Evolutionary conservation across 345 rosid species (phyloP).

Genomic region (Pistacia vera): DNA sequence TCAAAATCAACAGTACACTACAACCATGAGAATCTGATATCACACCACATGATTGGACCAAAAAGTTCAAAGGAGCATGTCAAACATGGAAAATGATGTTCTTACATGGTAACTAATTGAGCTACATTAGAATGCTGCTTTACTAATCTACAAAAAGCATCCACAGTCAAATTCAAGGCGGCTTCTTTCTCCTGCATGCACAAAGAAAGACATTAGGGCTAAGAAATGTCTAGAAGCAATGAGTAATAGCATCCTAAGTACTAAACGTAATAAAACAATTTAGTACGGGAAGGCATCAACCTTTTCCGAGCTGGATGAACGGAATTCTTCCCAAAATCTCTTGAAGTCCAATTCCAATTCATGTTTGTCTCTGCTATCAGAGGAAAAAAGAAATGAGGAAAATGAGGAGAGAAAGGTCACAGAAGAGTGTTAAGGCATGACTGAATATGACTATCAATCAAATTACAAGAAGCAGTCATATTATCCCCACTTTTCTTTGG

Average conservation of each 20-base stretch:
- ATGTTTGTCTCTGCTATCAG: conserved; percentile 66
- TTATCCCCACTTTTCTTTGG: not conserved
- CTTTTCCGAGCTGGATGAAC: conserved; percentile 97
- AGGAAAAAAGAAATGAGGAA: not conserved
- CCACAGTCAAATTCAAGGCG: conserved; percentile 89
- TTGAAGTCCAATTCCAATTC: conserved; percentile 98
- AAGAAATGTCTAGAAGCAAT: not conserved
- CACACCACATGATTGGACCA: not conserved
- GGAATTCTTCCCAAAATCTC: conserved; percentile 99
- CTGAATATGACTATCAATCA: not conserved
- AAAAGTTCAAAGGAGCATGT: conserved; percentile 10
- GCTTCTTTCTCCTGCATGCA: conserved; percentile 95
- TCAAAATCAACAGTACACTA: not conserved
- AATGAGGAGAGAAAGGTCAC: not conserved
- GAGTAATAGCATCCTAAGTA: not conserved
- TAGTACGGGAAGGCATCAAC: conserved; percentile 33
- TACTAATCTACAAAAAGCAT: conserved; percentile 97
- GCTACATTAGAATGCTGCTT: conserved; percentile 93
- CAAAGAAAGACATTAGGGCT: conserved; percentile 33
- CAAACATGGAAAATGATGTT: conserved; percentile 12
- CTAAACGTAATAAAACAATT: conserved; percentile 5
- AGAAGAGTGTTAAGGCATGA: not conserved
- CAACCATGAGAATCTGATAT: conserved; percentile 7
- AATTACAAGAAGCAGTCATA: not conserved
- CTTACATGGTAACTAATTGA: conserved; percentile 95